These are phyloP conservation scores for Beauveria varroae DNA, from an alignment of 2,329 filamentous ascomycete genomes.

Conservation along the genomic window DNA sequence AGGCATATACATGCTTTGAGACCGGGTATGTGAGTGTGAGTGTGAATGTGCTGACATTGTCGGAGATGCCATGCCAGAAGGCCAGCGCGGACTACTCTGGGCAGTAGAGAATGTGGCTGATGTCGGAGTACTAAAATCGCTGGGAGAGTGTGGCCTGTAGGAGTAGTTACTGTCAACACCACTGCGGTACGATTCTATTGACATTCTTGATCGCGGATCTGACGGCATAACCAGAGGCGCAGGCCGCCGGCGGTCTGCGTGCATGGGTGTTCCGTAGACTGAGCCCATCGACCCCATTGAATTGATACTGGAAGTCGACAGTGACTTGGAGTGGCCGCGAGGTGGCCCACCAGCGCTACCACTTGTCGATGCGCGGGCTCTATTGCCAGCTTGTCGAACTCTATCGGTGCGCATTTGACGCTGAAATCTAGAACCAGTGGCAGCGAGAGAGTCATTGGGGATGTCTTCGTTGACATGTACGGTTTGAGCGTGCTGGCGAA, in stretches of 20 bases:
- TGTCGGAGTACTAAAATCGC: slow-evolving; percentile 73
- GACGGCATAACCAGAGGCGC: slow-evolving; percentile 76
- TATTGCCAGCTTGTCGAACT: slow-evolving; percentile 61
- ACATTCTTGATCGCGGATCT: slow-evolving; percentile 59
- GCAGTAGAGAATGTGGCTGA: slow-evolving; percentile 75
- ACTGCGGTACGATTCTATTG: slow-evolving; percentile 61
- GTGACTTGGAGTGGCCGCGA: slow-evolving; percentile 74
- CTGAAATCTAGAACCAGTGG: slow-evolving; percentile 85
- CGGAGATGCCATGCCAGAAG: slow-evolving; percentile 63
- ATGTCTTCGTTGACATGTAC: slow-evolving; percentile 98
- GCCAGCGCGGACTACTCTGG: slow-evolving; percentile 70
- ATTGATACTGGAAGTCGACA: slow-evolving; percentile 81
- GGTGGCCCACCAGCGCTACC: slow-evolving; percentile 64
- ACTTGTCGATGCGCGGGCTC: slow-evolving; percentile 70
- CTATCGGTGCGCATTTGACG: slow-evolving; percentile 84
- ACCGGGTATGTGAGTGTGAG: slow-evolving; percentile 58
- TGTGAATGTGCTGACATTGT: slow-evolving; percentile 57
- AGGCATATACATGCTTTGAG: slow-evolving; percentile 62
- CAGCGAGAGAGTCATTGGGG: slow-evolving; percentile 84
- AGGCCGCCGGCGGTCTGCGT: slow-evolving; percentile 62
- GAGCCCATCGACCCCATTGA: slow-evolving; percentile 63
- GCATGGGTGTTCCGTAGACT: slow-evolving; percentile 49
- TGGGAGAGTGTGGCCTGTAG: slow-evolving; percentile 60
- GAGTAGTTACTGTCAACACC: slow-evolving; percentile 55
- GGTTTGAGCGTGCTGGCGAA: slow-evolving; percentile 93